Evolutionary conservation across 2,329 filamentous ascomycete species (phyloP), one percentile per base, ranked within the genome.

Genomic region (Septoria linicola): DNA sequence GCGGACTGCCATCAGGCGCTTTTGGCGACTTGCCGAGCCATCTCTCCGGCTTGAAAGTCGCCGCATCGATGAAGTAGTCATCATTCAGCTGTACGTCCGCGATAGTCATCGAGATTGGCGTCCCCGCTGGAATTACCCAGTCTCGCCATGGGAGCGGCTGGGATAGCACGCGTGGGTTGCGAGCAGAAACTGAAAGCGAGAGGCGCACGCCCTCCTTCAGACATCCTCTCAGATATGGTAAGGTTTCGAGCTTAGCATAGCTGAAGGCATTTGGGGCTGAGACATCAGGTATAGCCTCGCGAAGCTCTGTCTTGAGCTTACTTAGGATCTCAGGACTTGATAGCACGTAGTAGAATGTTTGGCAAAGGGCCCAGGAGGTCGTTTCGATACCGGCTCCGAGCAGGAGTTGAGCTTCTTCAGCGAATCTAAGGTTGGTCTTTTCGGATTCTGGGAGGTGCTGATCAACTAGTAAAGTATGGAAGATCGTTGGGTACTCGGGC

Each of bases 41-140:
- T 8, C 69, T 59, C 46, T 70, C 66, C 2, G 68, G 68, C 13
- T 58, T 53, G 43, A 70, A 70, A 1, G 46, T 49, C 1, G 59
- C 34, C 1, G 67, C 68, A 10, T 65, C 52, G 0, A 63, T 62
- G 35, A 69, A 72, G 10, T 67, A 61, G 4, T 58, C 51, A 8
- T 58, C 51, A 23, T 70, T 67, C 49, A 64, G 60, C 42, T 71
- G 68, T 1, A 69, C 59, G 41, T 67, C 56, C 14, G 46, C 44
- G 20, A 66, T 27, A 54, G 68, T 54, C 67, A 70, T 51, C 51
- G 63, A 43, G 53, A 70, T 42, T 51, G 63, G 40, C 60, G 64
- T 48, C 59, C 65, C 56, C 5, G 54, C 34, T n/a, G 60, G 59
- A 11, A 63, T 47, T 2, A 59, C 53, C 44, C 55, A 61, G 8